Evolutionary conservation across 805 yeast genomes (phyloP), one percentile per base, ranked within the genome.

Genomic region (Candida pseudofarinosa): DNA sequence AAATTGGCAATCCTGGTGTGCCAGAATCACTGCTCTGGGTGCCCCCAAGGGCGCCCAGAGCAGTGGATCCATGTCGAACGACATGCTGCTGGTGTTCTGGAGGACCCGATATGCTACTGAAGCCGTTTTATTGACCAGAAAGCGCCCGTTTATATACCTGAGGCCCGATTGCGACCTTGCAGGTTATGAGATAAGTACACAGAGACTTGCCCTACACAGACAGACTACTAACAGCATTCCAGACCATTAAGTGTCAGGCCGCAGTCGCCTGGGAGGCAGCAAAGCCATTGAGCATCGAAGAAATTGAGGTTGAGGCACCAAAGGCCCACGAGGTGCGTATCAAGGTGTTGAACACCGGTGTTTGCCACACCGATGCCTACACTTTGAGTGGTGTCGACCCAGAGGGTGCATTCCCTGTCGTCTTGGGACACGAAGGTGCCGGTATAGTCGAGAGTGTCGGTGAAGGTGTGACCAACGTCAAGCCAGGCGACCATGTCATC

Each of bases 191-290:
- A 23, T 23, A 23, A 23, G 10, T 10, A 23, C 10, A 23, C 28
- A 23, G 28, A 23, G 10, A 23, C 28, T 23, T 7, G 10, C 28
- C 28, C 6, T 23, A 23, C n/a, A n/a, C n/a, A n/a, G n/a, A n/a
- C n/a, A n/a, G n/a, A n/a, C n/a, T n/a, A 26, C 31, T 26, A 13
- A 8, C 31, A 19, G 8, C 17, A 5, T 32, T 31, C 35, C 37
- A 73, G 77, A 72, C 80, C 49, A 89, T 90, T 60, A 80, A 81
- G 37, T 93, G 98, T 73, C 77, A 81, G 61, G 99, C 99, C 45
- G 99, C 99, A 39, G 88, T 93, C 57, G 97, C 98, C 52, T 91
- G 98, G 91, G 96, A 85, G 63, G 93, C 98, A 20, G 88, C 83
- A 37, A 80, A 85, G 62, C 88, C 88, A 45, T 76, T 93, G 55